Evolutionary conservation across 176 grass and related monocot genomes (phyloP).

Genomic region (Lolium rigidum): DNA sequence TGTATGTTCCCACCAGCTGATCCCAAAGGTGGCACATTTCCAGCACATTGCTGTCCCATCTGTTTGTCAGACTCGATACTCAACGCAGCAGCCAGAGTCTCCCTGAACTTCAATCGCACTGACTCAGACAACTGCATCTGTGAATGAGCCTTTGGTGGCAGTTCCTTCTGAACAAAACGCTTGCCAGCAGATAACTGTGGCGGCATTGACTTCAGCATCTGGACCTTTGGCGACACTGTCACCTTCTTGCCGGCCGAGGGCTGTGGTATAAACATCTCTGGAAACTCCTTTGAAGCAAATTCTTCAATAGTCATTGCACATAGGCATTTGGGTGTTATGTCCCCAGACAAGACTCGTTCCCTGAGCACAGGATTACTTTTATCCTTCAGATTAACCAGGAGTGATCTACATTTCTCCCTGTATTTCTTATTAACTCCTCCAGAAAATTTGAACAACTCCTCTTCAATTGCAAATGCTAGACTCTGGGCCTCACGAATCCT

Average conservation of each 20-base stretch:
- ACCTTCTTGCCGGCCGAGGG: too few relatives aligned
- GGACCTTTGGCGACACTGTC: too few relatives aligned
- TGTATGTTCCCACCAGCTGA: not conserved
- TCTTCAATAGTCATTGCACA: conserved; percentile 77
- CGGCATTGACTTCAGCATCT: too few relatives aligned
- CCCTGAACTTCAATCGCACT: conserved; percentile 71
- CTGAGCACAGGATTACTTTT: conserved; percentile 71
- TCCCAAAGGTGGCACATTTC: conserved; percentile 23
- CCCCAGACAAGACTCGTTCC: conserved; percentile 67
- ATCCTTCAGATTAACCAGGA: conserved; percentile 84
- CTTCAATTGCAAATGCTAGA: conserved; percentile 69
- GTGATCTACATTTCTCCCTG: conserved; percentile 79
- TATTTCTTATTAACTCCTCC: conserved; percentile 84
- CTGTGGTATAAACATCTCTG: not conserved
- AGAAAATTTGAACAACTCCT: conserved; percentile 72
- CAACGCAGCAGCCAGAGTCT: conserved; percentile 63
- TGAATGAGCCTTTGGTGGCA: conserved; percentile 35
- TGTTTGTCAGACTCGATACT: conserved; percentile 47
- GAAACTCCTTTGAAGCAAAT: conserved; percentile 82
- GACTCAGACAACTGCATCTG: conserved; percentile 21
- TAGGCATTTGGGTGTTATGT: conserved; percentile 63
- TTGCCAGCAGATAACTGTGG: conserved; percentile 38
- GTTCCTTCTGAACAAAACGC: conserved; percentile 41
- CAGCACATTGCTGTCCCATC: conserved; percentile 19
- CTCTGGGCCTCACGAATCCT: conserved; percentile 40